Conservation (phyloP, 1,139 yeast species). For the Pneumocystis carinii region DNA sequence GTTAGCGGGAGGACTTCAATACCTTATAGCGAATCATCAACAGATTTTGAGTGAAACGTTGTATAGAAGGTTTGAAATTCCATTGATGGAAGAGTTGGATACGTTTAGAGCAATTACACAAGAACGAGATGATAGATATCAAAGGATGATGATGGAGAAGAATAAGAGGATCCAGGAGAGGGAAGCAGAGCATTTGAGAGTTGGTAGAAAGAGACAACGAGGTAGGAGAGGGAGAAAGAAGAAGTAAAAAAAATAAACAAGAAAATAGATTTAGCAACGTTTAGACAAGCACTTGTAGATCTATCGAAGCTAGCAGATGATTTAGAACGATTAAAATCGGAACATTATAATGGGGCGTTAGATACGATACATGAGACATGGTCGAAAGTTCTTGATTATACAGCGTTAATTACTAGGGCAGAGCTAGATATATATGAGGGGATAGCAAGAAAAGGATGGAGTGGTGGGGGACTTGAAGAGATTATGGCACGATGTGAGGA, state of each 20-base stretch:
- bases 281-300: constrained; percentile 49
- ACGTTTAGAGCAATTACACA: constrained; percentile 26
- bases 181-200: constrained; percentile 40
- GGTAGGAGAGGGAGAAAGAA: constrained; percentile 34
- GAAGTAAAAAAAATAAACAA: constrained; percentile 39
- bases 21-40: constrained; percentile 62
- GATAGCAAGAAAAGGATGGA: constrained; percentile 49
- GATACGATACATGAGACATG: constrained; percentile 49
- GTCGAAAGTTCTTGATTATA: constrained; percentile 35
- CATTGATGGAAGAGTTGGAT: constrained; percentile 33
- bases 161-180: constrained; percentile 36
- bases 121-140: constrained; percentile 39
- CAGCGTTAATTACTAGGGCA: constrained; percentile 58
- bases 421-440: constrained; percentile 71
- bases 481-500: background rate
- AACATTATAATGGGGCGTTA: constrained; percentile 47
- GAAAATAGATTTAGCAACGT: constrained; percentile 34
- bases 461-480: constrained; percentile 1
- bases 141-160: constrained; percentile 36
- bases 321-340: constrained; percentile 59
- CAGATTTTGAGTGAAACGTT: constrained; percentile 50
- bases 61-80: constrained; percentile 39
- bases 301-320: constrained; percentile 65
- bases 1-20: constrained; percentile 67
- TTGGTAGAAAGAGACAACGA: constrained; percentile 42